Conservation (phyloP, 805 yeast species). For the Kodamaea kaohsiungensis region DNA sequence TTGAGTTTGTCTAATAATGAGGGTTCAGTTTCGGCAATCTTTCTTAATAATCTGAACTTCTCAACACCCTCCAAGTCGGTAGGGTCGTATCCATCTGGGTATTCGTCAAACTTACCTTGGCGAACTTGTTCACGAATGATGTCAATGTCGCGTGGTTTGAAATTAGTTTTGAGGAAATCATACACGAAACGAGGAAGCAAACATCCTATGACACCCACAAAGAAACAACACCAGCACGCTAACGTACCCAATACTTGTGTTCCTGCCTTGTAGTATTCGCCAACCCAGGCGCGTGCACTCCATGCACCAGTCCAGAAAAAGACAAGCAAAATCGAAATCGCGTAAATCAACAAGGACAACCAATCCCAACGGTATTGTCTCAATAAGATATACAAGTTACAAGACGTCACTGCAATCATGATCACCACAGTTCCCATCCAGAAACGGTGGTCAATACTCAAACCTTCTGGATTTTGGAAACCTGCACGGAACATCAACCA, state of each 20-base stretch:
- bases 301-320: constrained; percentile 82
- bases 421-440: constrained; percentile 71
- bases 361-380: constrained; percentile 85
- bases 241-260: constrained; percentile 62
- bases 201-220: constrained; percentile 64
- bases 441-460: constrained; percentile 68
- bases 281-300: constrained; percentile 55
- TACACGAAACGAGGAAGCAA: constrained; percentile 66
- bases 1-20: constrained; percentile 36
- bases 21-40: constrained; percentile 36
- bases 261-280: constrained; percentile 67
- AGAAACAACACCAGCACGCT: constrained; percentile 66
- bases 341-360: constrained; percentile 57
- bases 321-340: constrained; percentile 58
- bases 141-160: constrained; percentile 67
- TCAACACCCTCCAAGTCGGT: constrained; percentile 62
- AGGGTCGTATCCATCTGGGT: constrained; percentile 73
- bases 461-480: constrained; percentile 50
- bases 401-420: constrained; percentile 63
- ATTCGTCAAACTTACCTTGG: constrained; percentile 66
- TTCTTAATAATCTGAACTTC: constrained; percentile 33
- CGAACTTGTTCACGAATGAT: constrained; percentile 70
- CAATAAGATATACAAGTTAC: constrained; percentile 63
- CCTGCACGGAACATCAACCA: constrained; percentile 44
- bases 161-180: constrained; percentile 55